Evolutionary conservation across 164 flowering plant genomes (phyloP).

Genomic region (Litsea cubeba): DNA sequence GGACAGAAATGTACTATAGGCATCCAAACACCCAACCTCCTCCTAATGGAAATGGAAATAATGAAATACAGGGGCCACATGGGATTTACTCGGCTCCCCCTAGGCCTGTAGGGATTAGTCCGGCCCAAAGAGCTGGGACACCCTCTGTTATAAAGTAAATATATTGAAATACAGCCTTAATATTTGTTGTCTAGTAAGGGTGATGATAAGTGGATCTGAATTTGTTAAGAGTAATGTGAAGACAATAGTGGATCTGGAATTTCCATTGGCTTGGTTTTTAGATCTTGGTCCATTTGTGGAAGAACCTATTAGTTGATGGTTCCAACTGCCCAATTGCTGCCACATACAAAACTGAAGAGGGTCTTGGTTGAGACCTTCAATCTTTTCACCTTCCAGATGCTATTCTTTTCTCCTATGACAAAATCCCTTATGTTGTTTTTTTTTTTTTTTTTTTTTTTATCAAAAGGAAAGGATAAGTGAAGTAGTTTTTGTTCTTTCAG

Average conservation of each 20-base stretch:
- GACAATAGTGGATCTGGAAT: background rate
- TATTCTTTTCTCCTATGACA: background rate
- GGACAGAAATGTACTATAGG: too few relatives aligned
- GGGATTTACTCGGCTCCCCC: too few relatives aligned
- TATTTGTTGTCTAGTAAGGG: too few relatives aligned
- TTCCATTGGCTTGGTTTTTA: background rate
- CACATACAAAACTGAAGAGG: background rate
- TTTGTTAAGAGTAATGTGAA: background rate
- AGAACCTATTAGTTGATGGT: background rate
- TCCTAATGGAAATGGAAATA: too few relatives aligned
- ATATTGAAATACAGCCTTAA: too few relatives aligned
- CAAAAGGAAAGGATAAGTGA: background rate
- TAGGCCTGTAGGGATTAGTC: too few relatives aligned
- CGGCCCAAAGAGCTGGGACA: too few relatives aligned
- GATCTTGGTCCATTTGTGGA: background rate
- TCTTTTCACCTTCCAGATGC: background rate
- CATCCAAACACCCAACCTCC: too few relatives aligned
- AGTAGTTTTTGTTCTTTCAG: constrained; percentile 28
- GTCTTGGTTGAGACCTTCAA: background rate
- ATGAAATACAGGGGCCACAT: too few relatives aligned
- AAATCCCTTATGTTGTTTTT: background rate
- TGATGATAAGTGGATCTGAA: too few relatives aligned
- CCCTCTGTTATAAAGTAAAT: too few relatives aligned
- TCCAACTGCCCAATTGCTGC: background rate
- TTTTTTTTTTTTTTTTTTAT: background rate